A percentile compares a stretch with the other conserved stretches of the same genome.
Evolutionary conservation across 2,329 filamentous ascomycete genomes (phyloP).

Genomic region (Colletotrichum theobromicola): DNA sequence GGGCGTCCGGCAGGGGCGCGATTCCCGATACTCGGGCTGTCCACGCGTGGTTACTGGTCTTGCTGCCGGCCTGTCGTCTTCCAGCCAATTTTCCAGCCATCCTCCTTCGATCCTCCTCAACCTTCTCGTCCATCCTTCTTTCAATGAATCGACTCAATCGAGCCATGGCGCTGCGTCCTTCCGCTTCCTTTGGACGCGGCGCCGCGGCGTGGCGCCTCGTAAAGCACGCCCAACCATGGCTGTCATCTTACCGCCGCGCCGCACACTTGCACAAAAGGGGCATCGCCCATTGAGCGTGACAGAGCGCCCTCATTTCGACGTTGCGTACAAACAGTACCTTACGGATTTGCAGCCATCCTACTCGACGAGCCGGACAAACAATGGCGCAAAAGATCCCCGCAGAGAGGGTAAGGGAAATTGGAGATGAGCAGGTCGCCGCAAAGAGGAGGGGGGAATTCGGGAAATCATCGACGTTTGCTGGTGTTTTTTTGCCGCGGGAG

Average conservation of each 20-base stretch:
- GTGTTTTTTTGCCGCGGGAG: neutral
- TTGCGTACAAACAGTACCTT: neutral
- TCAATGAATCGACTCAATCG: neutral
- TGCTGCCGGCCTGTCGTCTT: neutral
- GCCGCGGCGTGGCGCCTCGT: neutral
- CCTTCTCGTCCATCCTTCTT: neutral
- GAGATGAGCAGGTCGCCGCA: neutral
- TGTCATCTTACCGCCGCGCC: neutral
- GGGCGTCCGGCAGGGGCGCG: constrained; percentile 1
- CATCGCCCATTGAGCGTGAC: neutral
- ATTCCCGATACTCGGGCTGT: neutral
- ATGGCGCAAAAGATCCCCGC: neutral
- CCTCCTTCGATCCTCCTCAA: neutral
- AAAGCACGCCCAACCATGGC: neutral
- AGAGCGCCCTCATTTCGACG: neutral
- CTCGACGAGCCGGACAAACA: neutral
- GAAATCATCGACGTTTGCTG: neutral
- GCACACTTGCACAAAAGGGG: neutral
- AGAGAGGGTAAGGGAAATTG: neutral
- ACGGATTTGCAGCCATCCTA: neutral
- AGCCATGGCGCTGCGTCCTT: neutral
- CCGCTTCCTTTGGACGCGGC: neutral
- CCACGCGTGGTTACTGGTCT: neutral
- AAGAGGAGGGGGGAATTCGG: too few species aligned
- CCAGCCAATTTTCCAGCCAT: neutral